Evolutionary conservation across 352 stramenopile genomes (phyloP), one percentile per base, ranked within the genome.

Genomic region (Phytopythium vexans): DNA sequence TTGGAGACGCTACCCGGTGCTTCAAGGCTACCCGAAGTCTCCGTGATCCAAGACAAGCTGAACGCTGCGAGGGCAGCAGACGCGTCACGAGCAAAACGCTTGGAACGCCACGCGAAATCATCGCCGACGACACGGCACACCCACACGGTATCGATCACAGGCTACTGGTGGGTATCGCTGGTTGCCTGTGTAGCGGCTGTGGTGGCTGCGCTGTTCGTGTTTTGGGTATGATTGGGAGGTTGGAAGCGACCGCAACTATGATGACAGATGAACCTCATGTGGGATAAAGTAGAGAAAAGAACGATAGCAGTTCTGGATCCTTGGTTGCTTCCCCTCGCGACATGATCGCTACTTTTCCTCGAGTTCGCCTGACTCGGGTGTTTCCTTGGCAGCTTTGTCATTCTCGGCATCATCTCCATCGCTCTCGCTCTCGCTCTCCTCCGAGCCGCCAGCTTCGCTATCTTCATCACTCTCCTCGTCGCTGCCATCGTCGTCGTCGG

Each of bases 31-130:
- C 62, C 63, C 12, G 62, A 89, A 33, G 43, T 89, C 41, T 52
- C 60, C 5, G 42, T 72, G 36, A 61, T 89, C 56, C 74, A 70
- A 31, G 59, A 68, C 12, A 66, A 77, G 37, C 51, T 88, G 38
- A 56, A 56, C 43, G 41, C 44, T 31, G 56, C 48, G 37, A 49
- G 46, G 10, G 42, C 49, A 16, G 36, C 41, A 8, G 56, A 55
- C n/a, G n/a, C n/a, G n/a, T n/a, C n/a, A n/a, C n/a, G n/a, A n/a
- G n/a, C n/a, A n/a, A n/a, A n/a, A n/a, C n/a, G n/a, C n/a, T n/a
- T n/a, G n/a, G n/a, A n/a, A n/a, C n/a, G n/a, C n/a, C n/a, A n/a
- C n/a, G n/a, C n/a, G n/a, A n/a, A n/a, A n/a, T n/a, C n/a, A n/a
- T n/a, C n/a, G n/a, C n/a, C n/a, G n/a, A n/a, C n/a, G n/a, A n/a